Percentiles rank a stretch among this genome's conserved stretches.
Conservation (phyloP, 257 asterid genomes). For the Orobanche coerulescens region DNA sequence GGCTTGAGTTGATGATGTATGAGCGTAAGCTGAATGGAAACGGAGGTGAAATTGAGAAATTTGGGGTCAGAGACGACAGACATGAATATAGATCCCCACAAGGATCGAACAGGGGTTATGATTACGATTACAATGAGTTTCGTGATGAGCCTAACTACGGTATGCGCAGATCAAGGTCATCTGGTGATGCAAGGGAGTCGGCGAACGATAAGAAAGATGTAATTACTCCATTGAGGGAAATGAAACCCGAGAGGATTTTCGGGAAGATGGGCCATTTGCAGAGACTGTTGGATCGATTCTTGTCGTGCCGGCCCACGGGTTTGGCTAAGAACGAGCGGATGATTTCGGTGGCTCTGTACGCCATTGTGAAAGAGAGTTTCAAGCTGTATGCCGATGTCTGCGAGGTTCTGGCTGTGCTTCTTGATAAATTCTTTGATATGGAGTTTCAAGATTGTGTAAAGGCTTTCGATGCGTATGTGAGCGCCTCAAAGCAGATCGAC, state of each 20-base stretch:
- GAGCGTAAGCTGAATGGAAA: conserved; percentile 44
- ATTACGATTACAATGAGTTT: conserved; percentile 43
- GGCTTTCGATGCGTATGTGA: conserved; percentile 69
- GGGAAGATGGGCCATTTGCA: conserved; percentile 82
- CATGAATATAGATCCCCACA: conserved; percentile 44
- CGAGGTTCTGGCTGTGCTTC: conserved; percentile 63
- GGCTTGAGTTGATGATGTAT: conserved; percentile 52
- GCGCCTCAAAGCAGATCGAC: conserved; percentile 71
- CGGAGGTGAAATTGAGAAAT: conserved; percentile 35
- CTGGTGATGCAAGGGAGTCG: conserved; percentile 54
- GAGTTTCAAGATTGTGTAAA: conserved; percentile 66
- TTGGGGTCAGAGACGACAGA: conserved; percentile 44
- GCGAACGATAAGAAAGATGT: conserved; percentile 40
- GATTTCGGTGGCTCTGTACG: conserved; percentile 67
- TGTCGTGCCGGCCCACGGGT: conserved; percentile 67
- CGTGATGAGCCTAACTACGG: conserved; percentile 45
- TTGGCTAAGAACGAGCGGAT: conserved; percentile 66
- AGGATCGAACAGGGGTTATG: conserved; percentile 43
- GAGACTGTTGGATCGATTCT: conserved; percentile 65
- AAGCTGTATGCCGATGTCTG: conserved; percentile 69
- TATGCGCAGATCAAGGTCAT: conserved; percentile 66
- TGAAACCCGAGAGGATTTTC: conserved; percentile 54
- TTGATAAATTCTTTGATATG: conserved; percentile 76
- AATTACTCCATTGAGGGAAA: conserved; percentile 68
- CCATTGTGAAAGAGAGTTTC: conserved; percentile 60